Evolutionary conservation across 345 rosid species (phyloP).

Genomic region (Citrus maxima): DNA sequence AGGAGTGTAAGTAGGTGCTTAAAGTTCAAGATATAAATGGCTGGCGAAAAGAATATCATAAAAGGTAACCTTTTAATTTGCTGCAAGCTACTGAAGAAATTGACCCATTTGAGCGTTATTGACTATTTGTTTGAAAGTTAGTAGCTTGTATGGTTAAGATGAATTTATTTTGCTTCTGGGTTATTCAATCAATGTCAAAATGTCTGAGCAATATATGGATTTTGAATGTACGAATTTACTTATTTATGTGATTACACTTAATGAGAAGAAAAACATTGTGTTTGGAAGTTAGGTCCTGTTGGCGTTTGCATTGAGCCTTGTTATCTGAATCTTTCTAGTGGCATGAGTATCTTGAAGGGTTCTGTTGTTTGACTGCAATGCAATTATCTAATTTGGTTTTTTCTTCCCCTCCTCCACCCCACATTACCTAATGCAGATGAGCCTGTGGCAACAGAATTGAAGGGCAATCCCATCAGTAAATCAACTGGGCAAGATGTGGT

Average conservation of each 20-base stretch:
- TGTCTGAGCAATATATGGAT: not conserved
- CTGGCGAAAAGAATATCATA: slow-evolving; percentile 21
- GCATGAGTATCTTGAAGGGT: not conserved
- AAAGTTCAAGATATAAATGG: slow-evolving; percentile 23
- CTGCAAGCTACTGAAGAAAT: not conserved
- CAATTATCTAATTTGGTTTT: not conserved
- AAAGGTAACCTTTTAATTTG: slow-evolving; percentile 16
- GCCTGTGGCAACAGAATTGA: slow-evolving; percentile 17
- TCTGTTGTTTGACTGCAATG: not conserved
- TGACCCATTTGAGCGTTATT: not conserved
- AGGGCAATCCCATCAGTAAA: slow-evolving; percentile 20
- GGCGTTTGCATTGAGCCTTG: not conserved
- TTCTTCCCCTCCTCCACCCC: too few relatives aligned
- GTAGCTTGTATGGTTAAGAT: not conserved
- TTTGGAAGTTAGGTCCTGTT: not conserved
- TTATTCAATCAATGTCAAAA: not conserved
- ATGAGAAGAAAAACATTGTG: too few relatives aligned
- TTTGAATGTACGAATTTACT: not conserved
- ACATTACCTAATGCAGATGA: slow-evolving; percentile 23
- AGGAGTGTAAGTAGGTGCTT: slow-evolving; percentile 11
- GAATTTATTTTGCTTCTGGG: not conserved
- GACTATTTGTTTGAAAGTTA: not conserved
- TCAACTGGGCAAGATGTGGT: slow-evolving; percentile 30
- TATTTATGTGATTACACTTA: not conserved
- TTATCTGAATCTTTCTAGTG: not conserved